These are phyloP conservation scores for Scheffersomyces coipomensis DNA, from an alignment of 805 yeast genomes.

Conservation along the genomic window DNA sequence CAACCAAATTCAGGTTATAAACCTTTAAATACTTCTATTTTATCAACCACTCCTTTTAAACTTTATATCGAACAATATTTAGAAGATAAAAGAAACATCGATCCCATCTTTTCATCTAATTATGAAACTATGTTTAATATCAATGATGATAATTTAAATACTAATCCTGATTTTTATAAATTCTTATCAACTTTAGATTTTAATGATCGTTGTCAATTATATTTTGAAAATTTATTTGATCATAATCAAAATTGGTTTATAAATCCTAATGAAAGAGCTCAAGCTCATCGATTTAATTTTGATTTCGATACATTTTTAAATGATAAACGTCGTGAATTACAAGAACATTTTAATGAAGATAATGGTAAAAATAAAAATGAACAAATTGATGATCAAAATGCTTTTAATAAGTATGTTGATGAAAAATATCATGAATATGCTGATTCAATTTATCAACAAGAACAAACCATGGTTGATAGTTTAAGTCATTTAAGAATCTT, in stretches of 20 bases:
- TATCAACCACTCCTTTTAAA: neutral
- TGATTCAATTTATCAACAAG: conserved; percentile 16
- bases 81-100: conserved; percentile 18
- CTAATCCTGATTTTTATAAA: conserved; percentile 1
- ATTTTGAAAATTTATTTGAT: conserved; percentile 43
- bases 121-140: conserved; percentile 20
- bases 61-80: neutral
- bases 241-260: conserved; percentile 46
- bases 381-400: conserved; percentile 1
- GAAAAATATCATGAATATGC: conserved; percentile 24
- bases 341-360: conserved; percentile 23
- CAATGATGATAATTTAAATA: conserved; percentile 9
- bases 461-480: neutral
- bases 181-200: conserved; percentile 17
- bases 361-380: conserved; percentile 17
- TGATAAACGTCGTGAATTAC: conserved; percentile 20
- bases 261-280: conserved; percentile 25
- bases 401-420: conserved; percentile 24
- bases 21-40: neutral
- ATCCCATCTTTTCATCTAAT: conserved; percentile 17
- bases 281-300: conserved; percentile 27
- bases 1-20: no score
- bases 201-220: conserved; percentile 41
- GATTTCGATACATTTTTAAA: conserved; percentile 26
- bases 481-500: conserved; percentile 19